Conservation (phyloP, 2,329 filamentous ascomycete genomes). For the Aspergillus tamarii region DNA sequence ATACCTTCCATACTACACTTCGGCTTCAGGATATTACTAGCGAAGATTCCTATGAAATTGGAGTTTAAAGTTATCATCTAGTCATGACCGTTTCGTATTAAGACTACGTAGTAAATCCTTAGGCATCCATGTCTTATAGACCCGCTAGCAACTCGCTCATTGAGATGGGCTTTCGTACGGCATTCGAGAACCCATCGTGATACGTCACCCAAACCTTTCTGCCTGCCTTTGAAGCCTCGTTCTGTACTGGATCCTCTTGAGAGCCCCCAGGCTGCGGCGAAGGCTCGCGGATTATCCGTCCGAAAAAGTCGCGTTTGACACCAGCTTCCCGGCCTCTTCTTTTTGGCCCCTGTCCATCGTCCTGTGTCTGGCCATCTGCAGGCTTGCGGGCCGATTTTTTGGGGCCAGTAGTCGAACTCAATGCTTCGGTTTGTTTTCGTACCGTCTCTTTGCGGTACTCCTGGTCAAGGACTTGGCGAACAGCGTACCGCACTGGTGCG, state of each 20-base stretch:
- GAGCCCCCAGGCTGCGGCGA: conserved; percentile 40
- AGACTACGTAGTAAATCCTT: background rate
- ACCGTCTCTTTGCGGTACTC: conserved; percentile 77
- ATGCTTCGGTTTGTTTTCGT: conserved; percentile 66
- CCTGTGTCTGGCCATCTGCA: conserved; percentile 37
- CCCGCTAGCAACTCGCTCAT: conserved; percentile 72
- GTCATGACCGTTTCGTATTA: background rate
- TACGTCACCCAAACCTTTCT: conserved; percentile 82
- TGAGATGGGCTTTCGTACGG: conserved; percentile 84
- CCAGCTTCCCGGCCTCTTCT: conserved; percentile 38
- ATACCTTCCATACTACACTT: background rate
- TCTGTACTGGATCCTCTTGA: conserved; percentile 28
- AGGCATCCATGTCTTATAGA: conserved; percentile 26
- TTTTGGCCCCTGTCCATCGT: conserved; percentile 21
- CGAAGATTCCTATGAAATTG: too few species aligned
- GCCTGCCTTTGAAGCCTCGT: conserved; percentile 45
- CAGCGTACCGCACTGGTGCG: conserved; percentile 82
- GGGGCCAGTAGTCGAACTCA: conserved; percentile 38
- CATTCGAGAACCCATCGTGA: conserved; percentile 90
- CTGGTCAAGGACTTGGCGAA: conserved; percentile 90
- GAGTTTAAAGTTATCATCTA: background rate
- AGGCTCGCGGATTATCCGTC: conserved; percentile 64
- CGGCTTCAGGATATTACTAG: background rate
- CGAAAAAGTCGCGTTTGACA: conserved; percentile 83
- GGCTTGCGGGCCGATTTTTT: conserved; percentile 29